These are phyloP conservation scores for Eragrostis curvula DNA, from an alignment of 176 grass and related monocot species.

Conservation along the genomic window DNA sequence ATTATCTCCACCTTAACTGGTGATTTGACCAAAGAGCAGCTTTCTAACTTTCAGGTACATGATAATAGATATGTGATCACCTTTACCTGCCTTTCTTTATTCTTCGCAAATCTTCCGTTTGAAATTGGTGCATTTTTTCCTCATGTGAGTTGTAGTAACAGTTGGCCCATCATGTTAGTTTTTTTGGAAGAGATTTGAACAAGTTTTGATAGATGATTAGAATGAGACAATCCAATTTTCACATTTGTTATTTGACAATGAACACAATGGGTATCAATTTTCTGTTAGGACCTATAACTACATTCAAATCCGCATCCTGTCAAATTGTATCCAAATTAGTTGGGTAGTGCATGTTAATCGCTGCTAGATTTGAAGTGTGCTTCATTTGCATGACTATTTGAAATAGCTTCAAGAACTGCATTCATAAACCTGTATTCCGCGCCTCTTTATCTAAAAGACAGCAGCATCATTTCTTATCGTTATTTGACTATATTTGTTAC, in stretches of 20 bases:
- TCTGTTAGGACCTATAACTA: not conserved
- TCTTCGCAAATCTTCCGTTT: not conserved
- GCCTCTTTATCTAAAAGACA: not conserved
- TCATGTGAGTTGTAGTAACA: not conserved
- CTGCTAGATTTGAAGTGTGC: not conserved
- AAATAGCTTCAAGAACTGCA: not conserved
- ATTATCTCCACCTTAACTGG: conserved; percentile 55
- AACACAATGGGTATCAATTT: not conserved
- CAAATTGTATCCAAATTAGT: not conserved
- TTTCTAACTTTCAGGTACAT: conserved; percentile 70
- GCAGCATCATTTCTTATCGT: not conserved
- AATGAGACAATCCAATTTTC: not conserved
- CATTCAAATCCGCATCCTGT: not conserved
- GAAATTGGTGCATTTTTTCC: not conserved
- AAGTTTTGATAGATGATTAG: not conserved
- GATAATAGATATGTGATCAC: not conserved
- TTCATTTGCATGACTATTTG: conserved; percentile 16
- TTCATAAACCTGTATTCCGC: not conserved
- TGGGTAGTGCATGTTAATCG: not conserved
- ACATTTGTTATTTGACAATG: not conserved
- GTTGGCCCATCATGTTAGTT: not conserved
- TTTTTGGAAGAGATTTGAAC: not conserved
- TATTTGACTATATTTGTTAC: not conserved
- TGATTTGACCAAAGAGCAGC: conserved; percentile 67
- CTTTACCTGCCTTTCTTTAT: not conserved